Base-by-base conservation (phyloP, 2,329 filamentous ascomycete species). In the Balansia obtecta region DNA sequence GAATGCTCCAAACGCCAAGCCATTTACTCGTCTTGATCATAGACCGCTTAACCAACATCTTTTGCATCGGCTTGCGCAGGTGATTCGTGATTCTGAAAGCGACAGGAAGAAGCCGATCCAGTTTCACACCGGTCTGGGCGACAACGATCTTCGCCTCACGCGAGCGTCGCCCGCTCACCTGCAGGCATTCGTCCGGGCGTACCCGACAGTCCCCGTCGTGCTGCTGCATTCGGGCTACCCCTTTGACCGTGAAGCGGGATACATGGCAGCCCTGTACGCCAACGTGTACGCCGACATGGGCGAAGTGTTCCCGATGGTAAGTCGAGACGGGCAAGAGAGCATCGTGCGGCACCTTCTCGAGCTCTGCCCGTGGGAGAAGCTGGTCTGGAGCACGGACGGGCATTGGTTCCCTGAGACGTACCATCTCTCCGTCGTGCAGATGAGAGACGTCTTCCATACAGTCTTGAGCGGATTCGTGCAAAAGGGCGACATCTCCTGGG, bases 251-350 rank as follows among this genome's bases (percentile, higher is more conserved):
- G 86, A 93, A 65, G 79, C 84, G 0, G 86, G 84, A 0, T 94
- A 91, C 61, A 72, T 94, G 18, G 86, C 88, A 0, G 79, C 78
- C 0, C 80, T 86, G 20, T 93, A 89, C 61, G 72, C 77, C 22
- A 91, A 94, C 60, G 85, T 86, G 1, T 93, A 88, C 61, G 78
- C 88, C 12, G 88, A 94, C 60, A 79, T 94, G 49, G 87, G 88
- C 1, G 84, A 89, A 60, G 83, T 93, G 0, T 94, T 93, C 53
- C 87, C 87, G 0, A 83, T 82, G 65, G 65, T 93, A 38, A 90
- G 83, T 55, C 77, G 83, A 46, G 80, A 88, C 52, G 88, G 86
- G 0, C 86, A 94, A 62, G 81, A 85, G 57, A 71, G 72, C 0
- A 76, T 88, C 1, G 56, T 94, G 12, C 78, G 82, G 43, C 79